Evolutionary conservation across 768 basidiomycete species (phyloP).

Genomic region (Paxillus involutus): DNA sequence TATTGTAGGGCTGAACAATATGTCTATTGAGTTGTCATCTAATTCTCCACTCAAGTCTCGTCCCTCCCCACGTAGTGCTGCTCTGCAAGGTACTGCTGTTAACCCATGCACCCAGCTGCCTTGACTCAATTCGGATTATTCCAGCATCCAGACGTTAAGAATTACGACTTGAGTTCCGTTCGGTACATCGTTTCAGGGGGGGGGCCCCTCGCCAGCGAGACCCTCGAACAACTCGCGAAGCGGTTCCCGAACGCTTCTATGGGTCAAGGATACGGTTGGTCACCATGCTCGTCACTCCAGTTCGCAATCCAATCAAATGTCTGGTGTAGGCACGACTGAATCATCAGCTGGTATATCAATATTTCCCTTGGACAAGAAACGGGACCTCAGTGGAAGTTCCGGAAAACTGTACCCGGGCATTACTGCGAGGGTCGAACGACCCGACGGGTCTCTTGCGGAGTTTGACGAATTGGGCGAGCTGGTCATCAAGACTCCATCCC

Average conservation of each 20-base stretch:
- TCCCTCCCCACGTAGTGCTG: constrained; percentile 42
- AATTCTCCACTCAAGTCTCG: constrained; percentile 21
- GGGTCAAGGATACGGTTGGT: constrained; percentile 50
- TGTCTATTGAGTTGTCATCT: neutral
- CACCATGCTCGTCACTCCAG: too few species aligned
- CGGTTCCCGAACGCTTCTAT: constrained; percentile 47
- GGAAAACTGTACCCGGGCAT: constrained; percentile 60
- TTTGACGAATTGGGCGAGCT: constrained; percentile 61
- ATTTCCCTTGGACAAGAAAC: constrained; percentile 39
- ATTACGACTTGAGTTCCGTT: constrained; percentile 36
- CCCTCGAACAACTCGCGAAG: constrained; percentile 40
- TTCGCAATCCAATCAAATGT: neutral
- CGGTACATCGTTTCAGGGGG: constrained; percentile 41
- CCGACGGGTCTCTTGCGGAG: constrained; percentile 51
- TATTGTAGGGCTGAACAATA: constrained; percentile 22
- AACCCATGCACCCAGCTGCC: too few species aligned
- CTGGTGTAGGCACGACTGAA: constrained; percentile 53
- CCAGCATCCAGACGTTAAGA: constrained; percentile 34
- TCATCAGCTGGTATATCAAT: constrained; percentile 50
- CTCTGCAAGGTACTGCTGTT: constrained; percentile 38
- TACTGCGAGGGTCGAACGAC: constrained; percentile 48
- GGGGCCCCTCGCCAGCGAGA: constrained; percentile 49
- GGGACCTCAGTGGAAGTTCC: constrained; percentile 47
- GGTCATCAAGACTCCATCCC: constrained; percentile 53
- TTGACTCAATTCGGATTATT: neutral